Evolutionary conservation across 208 protist species (phyloP).

Genomic region (Trypanosoma cruzi): DNA sequence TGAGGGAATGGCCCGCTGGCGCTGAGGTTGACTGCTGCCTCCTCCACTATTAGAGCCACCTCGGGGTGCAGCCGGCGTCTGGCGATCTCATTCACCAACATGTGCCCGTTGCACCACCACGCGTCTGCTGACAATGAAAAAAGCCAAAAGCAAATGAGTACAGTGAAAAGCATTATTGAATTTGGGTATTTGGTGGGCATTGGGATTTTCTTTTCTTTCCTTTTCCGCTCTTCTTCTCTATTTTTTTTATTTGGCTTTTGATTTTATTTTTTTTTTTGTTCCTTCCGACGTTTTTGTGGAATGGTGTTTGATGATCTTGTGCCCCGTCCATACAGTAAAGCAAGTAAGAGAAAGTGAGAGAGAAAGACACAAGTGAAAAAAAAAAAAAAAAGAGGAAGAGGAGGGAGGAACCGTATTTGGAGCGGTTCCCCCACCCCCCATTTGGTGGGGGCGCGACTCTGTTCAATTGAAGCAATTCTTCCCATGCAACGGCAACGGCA

Average conservation of each 20-base stretch:
- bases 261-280: background rate
- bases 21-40: constrained; percentile 34
- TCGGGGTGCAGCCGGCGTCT: constrained; percentile 38
- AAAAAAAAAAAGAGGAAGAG: background rate
- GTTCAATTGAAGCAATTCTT: background rate
- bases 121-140: constrained; percentile 22
- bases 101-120: constrained; percentile 87
- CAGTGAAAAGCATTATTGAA: constrained; percentile 4
- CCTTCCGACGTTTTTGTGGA: too few species aligned
- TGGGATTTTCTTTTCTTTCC: constrained; percentile 45
- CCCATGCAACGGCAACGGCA: too few species aligned
- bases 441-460: background rate
- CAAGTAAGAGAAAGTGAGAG: background rate
- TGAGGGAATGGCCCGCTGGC: constrained; percentile 63
- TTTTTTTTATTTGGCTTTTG: too few species aligned
- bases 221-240: too few species aligned
- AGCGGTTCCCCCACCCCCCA: background rate
- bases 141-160: constrained; percentile 25
- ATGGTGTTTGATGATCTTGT: too few species aligned
- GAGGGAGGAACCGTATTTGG: background rate
- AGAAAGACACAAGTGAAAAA: constrained; percentile 23
- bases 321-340: too few species aligned
- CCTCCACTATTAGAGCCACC: constrained; percentile 38
- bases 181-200: background rate
- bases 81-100: constrained; percentile 86